Conservation (phyloP, 805 yeast species). For the Metschnikowia arizonensis region DNA sequence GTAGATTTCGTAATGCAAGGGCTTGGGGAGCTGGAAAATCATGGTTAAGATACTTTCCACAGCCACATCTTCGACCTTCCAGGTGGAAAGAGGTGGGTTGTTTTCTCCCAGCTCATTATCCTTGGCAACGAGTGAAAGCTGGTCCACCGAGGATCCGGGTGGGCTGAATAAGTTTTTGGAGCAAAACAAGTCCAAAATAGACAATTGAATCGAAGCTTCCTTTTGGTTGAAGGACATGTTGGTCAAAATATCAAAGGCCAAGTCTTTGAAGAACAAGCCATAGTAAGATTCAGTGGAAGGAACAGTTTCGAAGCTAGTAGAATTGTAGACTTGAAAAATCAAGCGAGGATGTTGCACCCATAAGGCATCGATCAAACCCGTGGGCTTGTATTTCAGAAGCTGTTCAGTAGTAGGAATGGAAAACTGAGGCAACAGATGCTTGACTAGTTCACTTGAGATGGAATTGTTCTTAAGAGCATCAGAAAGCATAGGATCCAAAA, state of each 20-base stretch:
- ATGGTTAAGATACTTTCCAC: slow-evolving; percentile 76
- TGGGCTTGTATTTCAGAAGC: slow-evolving; percentile 21
- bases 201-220: slow-evolving; percentile 79
- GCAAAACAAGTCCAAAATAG: slow-evolving; percentile 70
- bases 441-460: slow-evolving; percentile 37
- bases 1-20: slow-evolving; percentile 67
- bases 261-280: slow-evolving; percentile 65
- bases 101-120: slow-evolving; percentile 42
- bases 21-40: slow-evolving; percentile 68
- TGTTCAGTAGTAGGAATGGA: slow-evolving; percentile 27
- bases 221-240: slow-evolving; percentile 84
- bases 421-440: slow-evolving; percentile 39
- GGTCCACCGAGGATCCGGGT: slow-evolving; percentile 75
- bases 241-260: slow-evolving; percentile 68
- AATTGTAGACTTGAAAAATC: slow-evolving; percentile 57
- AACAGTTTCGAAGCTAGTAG: slow-evolving; percentile 58
- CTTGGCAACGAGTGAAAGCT: slow-evolving; percentile 41
- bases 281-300: slow-evolving; percentile 36
- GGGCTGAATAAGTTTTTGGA: slow-evolving; percentile 47
- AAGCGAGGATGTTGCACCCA: slow-evolving; percentile 61
- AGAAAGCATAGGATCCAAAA: slow-evolving; percentile 31
- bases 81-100: slow-evolving; percentile 54
- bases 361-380: slow-evolving; percentile 49
- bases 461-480: slow-evolving; percentile 32
- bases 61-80: slow-evolving; percentile 88